phyloP scores from a whole-genome alignment of 345 rosid genomes.

The Eucalyptus erythrocorys region DNA sequence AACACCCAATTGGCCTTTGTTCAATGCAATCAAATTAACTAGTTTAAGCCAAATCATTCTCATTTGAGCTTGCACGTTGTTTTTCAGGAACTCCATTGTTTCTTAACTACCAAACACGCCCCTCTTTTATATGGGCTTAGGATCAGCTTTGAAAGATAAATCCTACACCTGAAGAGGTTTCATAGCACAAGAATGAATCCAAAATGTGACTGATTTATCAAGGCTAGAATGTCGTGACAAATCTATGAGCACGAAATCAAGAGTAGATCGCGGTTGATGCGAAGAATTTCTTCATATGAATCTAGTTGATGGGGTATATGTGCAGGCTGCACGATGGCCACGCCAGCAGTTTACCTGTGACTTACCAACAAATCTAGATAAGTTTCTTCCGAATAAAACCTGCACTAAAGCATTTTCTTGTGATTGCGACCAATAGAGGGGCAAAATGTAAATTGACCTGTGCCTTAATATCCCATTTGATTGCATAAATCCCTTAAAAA shows the following conservation, averaged over 20 bases:
- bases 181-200: neutral
- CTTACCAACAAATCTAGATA: neutral
- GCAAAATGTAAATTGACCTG: neutral
- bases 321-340: neutral
- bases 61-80: neutral
- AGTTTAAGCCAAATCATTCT: neutral
- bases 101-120: neutral
- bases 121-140: neutral
- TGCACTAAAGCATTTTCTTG: neutral
- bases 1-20: neutral
- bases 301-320: neutral
- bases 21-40: neutral
- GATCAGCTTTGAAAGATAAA: neutral
- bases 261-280: neutral
- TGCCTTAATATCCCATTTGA: neutral
- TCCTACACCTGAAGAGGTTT: neutral
- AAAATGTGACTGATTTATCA: neutral
- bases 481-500: neutral
- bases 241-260: neutral
- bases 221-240: neutral
- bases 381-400: neutral
- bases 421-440: neutral
- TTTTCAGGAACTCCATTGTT: neutral
- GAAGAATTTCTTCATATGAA: neutral
- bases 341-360: neutral